phyloP scores from a whole-genome alignment of 2,329 filamentous ascomycete species.

The Teratosphaeria viscida region DNA sequence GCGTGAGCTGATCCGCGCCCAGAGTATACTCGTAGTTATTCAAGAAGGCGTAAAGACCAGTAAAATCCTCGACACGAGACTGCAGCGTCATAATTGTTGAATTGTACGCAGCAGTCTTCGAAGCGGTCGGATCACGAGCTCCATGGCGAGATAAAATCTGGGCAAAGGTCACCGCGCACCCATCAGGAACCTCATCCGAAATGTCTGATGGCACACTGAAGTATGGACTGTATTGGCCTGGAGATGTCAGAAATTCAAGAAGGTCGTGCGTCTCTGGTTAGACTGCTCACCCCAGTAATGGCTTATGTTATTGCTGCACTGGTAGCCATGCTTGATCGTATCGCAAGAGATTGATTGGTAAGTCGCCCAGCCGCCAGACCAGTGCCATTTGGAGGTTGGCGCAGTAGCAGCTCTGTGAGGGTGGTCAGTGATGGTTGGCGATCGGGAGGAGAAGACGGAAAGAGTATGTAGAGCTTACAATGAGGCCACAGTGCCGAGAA shows the following conservation, averaged over 20 bases:
- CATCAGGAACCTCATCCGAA: constrained; percentile 47
- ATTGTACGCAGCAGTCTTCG: constrained; percentile 56
- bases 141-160: constrained; percentile 78
- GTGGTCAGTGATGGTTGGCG: background rate
- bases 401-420: background rate
- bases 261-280: background rate
- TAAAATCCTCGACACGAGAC: constrained; percentile 44
- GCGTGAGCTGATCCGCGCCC: constrained; percentile 57
- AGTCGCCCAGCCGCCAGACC: background rate
- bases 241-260: background rate
- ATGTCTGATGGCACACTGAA: constrained; percentile 64
- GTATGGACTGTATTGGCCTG: constrained; percentile 76
- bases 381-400: background rate
- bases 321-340: constrained; percentile 41
- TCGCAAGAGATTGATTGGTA: constrained; percentile 11
- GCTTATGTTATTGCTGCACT: constrained; percentile 51
- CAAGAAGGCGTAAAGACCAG: constrained; percentile 58
- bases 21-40: constrained; percentile 60
- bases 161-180: constrained; percentile 69
- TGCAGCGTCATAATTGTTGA: constrained; percentile 58
- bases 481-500: background rate
- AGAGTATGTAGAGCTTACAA: background rate
- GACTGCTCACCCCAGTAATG: constrained; percentile 49
- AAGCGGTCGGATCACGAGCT: constrained; percentile 64
- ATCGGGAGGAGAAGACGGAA: too few species aligned